Percentiles rank a stretch among this genome's conserved stretches.
Evolutionary conservation across 148 eudicot species (phyloP).

Genomic region (Nepenthes gracilis): DNA sequence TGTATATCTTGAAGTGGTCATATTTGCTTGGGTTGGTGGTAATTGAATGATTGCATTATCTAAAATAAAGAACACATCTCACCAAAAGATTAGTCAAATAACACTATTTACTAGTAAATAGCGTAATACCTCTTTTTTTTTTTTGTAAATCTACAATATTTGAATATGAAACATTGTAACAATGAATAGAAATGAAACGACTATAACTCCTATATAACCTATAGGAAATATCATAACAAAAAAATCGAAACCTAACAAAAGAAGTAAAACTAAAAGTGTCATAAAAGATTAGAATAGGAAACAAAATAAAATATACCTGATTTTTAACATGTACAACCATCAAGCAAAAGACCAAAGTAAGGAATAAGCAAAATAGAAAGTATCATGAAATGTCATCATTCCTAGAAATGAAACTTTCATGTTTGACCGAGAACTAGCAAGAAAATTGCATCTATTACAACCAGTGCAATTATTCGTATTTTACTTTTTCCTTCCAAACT

Average conservation of each 20-base stretch:
- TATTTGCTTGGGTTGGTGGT: conserved; percentile 7
- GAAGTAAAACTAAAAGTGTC: neutral
- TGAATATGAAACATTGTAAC: conserved; percentile 6
- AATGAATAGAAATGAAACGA: conserved; percentile 9
- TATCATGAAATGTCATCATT: conserved; percentile 20
- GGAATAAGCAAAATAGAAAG: conserved; percentile 12
- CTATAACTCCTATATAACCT: conserved; percentile 9
- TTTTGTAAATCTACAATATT: conserved; percentile 5
- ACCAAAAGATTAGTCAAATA: conserved; percentile 11
- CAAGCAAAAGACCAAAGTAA: conserved; percentile 8
- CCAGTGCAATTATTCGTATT: conserved; percentile 6
- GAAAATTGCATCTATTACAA: conserved; percentile 7
- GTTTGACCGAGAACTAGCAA: conserved; percentile 12
- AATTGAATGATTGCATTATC: conserved; percentile 6
- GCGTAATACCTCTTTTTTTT: conserved; percentile 5
- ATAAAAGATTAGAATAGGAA: neutral
- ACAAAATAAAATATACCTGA: neutral
- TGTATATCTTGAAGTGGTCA: conserved; percentile 3
- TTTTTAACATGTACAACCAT: conserved; percentile 1
- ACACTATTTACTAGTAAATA: conserved; percentile 9
- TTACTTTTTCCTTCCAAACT: conserved; percentile 2
- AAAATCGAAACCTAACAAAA: neutral
- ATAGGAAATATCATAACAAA: conserved; percentile 7
- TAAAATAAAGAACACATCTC: conserved; percentile 8
- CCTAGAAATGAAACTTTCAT: conserved; percentile 16